Percentiles rank a stretch among this genome's conserved stretches.
phyloP scores from a whole-genome alignment of 805 yeast species.

The Teunomyces panamensis region DNA sequence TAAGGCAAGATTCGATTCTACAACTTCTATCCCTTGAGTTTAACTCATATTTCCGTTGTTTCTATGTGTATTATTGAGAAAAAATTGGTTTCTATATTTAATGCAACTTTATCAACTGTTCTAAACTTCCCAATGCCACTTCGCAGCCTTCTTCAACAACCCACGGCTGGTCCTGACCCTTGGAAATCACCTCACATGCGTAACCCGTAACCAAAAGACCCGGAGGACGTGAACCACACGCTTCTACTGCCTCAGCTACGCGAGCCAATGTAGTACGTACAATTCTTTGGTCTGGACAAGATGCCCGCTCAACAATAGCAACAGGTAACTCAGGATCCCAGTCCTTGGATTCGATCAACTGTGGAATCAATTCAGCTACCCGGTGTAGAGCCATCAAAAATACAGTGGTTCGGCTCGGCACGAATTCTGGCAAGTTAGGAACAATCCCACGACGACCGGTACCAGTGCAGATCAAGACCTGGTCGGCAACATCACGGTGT shows the following conservation, averaged over 20 bases:
- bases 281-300: conserved; percentile 89
- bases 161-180: conserved; percentile 7
- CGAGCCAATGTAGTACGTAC: conserved; percentile 68
- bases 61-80: not conserved
- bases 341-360: conserved; percentile 37
- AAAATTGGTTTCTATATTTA: not conserved
- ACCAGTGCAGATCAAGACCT: conserved; percentile 90
- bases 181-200: conserved; percentile 59
- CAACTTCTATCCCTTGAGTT: no score
- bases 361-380: conserved; percentile 52
- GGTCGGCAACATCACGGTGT: conserved; percentile 89
- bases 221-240: conserved; percentile 86
- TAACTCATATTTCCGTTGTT: not conserved
- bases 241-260: conserved; percentile 70
- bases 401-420: conserved; percentile 71
- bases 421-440: conserved; percentile 76
- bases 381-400: conserved; percentile 90
- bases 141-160: conserved; percentile 5
- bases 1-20: no score
- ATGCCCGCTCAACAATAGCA: conserved; percentile 85
- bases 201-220: conserved; percentile 82
- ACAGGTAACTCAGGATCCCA: conserved; percentile 79
- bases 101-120: not conserved
- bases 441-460: conserved; percentile 85
- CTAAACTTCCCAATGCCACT: not conserved